Evolutionary conservation across 768 basidiomycete genomes (phyloP), one percentile per base, ranked within the genome.

Genomic region (Phlebiopsis flavidoalba): DNA sequence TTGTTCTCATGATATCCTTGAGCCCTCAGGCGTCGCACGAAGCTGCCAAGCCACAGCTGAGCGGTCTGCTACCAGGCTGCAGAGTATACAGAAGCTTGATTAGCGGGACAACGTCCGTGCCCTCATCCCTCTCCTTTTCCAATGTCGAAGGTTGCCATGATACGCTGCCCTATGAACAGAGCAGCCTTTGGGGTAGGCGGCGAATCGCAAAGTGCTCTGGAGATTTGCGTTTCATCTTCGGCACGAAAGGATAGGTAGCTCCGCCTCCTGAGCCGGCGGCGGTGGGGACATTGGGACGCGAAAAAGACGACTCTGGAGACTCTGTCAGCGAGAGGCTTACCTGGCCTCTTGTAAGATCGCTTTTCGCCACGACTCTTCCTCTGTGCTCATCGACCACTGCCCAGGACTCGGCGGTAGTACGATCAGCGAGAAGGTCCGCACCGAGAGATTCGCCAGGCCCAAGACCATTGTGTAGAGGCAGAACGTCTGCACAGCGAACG

Each of bases 401-500:
- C 82, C 84, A n/a, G 87, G 86, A 63, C 83, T 88, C 33, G 87
- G 86, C 10, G 87, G 87, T n/a, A 91, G 72, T n/a, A 21, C 81
- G 80, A 60, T 91, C 88, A 4, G 90, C 90, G 43, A 92, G 74
- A n/a, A 85, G 70, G 46, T 84, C 89, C 35, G 90, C 90, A 59
- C 88, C 87, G 7, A 91, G 75, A 26, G 89, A 89, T 52, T 90
- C 88, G 62, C 83, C 79, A 46, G 90, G 88, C 48, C 88, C 86
- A 66, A 92, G 73, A 15, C 86, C 89, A 66, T n/a, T n/a, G n/a
- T 86, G 84, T 53, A 87, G 66, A 15, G n/a, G 86, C 87, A 58
- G 90, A n/a, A 89, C 24, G 90, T 82, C 68, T 91, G 90, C 43
- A 88, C 82, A 7, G 87, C 83, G 65, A 92, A 87, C 1, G 86